Evolutionary conservation across 208 protist species (phyloP), one percentile per base, ranked within the genome.

Genomic region (Crithidia brevicula): DNA sequence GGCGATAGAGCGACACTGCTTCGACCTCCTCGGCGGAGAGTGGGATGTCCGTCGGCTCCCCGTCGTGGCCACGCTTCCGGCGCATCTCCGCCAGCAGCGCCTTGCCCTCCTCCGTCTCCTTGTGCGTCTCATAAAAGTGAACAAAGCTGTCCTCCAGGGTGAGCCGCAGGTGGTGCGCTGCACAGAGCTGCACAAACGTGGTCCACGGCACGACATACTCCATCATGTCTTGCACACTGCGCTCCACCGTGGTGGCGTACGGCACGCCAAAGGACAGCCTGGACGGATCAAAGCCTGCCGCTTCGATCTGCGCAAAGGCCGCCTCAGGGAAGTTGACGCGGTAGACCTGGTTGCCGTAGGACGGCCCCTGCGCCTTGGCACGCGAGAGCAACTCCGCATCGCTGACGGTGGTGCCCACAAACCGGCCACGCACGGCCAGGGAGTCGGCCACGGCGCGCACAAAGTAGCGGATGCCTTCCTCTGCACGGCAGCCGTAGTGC

Each of bases 191-290:
- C 25, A 85, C 72, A 73, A 94, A 88, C 5, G 58, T 27, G 7
- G 58, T 23, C 89, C 89, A 94, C 31, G 85, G 89, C 15, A 94
- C 83, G 15, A 94, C 54, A 51, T 84, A 94, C 77, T 94, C 89
- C 3, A 79, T 67, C 68, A 90, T 59, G 40, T 81, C 76, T 49
- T 61, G 79, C 53, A 94, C 89, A 22, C 74, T 85, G 16, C 81
- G 63, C 60, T 94, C 85, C 43, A 94, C 72, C 15, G 81, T 84
- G 30, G 85, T 51, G 34, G 60, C 75, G 73, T 94, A 94, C 36
- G 82, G 38, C 4, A 88, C 34, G 3, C 88, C 88, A 66, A 88
- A 94, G 3, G 69, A 65, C 18, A 79, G 16, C 15, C 18, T 18
- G 0, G 28, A 33, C 28, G 49, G 23, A 7, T 59, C 57, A 11